Evolutionary conservation across 306 rosid genomes (phyloP).

Genomic region (Trifolium dubium): DNA sequence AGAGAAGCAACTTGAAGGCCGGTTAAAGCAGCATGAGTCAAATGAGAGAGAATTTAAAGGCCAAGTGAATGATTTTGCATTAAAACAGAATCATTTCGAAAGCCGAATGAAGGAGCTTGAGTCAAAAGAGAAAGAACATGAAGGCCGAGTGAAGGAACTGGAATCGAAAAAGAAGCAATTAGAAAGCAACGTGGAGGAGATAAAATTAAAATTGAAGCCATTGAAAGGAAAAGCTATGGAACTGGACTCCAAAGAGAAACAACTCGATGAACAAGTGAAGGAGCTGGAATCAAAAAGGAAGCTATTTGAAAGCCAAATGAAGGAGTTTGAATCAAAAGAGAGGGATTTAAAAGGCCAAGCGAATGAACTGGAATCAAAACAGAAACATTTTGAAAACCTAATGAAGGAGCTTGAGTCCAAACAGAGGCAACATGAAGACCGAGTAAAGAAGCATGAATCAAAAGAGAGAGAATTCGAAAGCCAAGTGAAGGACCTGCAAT

Average conservation of each 20-base stretch:
- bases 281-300: neutral
- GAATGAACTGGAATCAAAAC: neutral
- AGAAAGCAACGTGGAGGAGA: neutral
- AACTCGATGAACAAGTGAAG: neutral
- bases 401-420: slow-evolving; percentile 5
- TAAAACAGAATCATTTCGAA: neutral
- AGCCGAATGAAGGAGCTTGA: neutral
- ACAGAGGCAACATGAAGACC: slow-evolving; percentile 25
- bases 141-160: neutral
- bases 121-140: neutral
- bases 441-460: neutral
- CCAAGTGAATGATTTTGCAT: neutral
- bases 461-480: neutral
- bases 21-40: neutral
- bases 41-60: neutral
- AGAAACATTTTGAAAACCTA: neutral
- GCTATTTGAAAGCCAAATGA: neutral
- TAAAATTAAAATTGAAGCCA: neutral
- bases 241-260: neutral
- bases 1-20: neutral
- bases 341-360: neutral
- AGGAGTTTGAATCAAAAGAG: neutral
- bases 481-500: neutral
- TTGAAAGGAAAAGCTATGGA: neutral
- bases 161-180: neutral